These are phyloP conservation scores for Collybiopsis confluens DNA, from an alignment of 768 basidiomycete species.

Conservation along the genomic window DNA sequence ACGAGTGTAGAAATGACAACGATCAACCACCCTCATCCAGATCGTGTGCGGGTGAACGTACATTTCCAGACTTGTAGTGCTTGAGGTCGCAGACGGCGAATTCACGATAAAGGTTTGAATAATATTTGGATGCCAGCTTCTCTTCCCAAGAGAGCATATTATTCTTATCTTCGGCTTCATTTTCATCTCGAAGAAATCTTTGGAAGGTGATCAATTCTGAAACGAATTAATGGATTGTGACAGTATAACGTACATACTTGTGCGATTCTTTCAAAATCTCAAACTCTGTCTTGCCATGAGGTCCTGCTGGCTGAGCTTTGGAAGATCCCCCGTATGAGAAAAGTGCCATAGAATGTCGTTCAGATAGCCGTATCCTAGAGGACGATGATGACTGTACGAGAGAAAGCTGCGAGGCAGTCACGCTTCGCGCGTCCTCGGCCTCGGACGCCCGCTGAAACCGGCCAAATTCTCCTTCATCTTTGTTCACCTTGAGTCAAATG, in stretches of 20 bases:
- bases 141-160: conserved; percentile 75
- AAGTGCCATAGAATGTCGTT: conserved; percentile 26
- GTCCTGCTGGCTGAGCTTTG: conserved; percentile 13
- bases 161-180: conserved; percentile 43
- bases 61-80: conserved; percentile 91
- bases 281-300: conserved; percentile 45
- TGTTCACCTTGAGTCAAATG: too few relatives aligned
- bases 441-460: too few relatives aligned
- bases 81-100: conserved; percentile 91
- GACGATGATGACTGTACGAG: too few relatives aligned
- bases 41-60: too few relatives aligned
- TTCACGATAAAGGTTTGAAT: conserved; percentile 83
- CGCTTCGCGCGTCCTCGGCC: neutral
- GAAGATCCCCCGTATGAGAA: conserved; percentile 30
- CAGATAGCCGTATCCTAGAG: too few relatives aligned
- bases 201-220: neutral
- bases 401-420: neutral
- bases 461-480: neutral
- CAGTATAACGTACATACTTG: conserved; percentile 36
- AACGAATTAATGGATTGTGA: neutral
- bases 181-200: conserved; percentile 73
- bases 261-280: conserved; percentile 74
- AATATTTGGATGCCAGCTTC: conserved; percentile 83
- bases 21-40: too few relatives aligned
- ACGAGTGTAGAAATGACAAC: too few relatives aligned